Evolutionary conservation across 768 basidiomycete species (phyloP).

Genomic region (Leccinum sublutescens): DNA sequence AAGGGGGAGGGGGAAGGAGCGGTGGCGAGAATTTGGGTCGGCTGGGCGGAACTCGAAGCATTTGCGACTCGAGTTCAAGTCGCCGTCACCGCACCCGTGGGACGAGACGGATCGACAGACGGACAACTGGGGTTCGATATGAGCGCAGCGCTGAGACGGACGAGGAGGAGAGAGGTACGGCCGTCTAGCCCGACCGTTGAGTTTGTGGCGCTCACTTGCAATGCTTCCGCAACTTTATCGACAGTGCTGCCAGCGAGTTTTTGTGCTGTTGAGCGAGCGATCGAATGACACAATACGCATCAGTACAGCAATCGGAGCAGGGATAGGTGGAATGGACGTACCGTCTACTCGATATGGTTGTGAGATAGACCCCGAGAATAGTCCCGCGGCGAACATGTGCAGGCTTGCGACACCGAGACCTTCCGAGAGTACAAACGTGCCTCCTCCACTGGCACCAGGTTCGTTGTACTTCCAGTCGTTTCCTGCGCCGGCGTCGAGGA

Average conservation of each 20-base stretch:
- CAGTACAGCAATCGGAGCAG: neutral
- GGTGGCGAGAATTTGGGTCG: conserved; percentile 21
- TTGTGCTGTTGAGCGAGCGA: conserved; percentile 46
- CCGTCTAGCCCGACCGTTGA: conserved; percentile 92
- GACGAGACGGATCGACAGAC: conserved; percentile 53
- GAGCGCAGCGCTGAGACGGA: conserved; percentile 72
- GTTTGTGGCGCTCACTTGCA: conserved; percentile 79
- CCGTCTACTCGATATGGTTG: conserved; percentile 81
- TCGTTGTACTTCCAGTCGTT: conserved; percentile 78
- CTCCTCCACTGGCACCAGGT: conserved; percentile 43
- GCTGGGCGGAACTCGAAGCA: conserved; percentile 37
- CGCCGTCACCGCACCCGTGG: conserved; percentile 65
- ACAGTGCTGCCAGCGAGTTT: conserved; percentile 66
- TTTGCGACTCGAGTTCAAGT: conserved; percentile 49
- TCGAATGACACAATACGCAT: conserved; percentile 6
- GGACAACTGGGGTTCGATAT: conserved; percentile 47
- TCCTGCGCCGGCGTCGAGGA: conserved; percentile 94
- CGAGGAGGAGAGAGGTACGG: conserved; percentile 65
- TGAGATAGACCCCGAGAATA: conserved; percentile 63
- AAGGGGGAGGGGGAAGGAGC: conserved; percentile 20
- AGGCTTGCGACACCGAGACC: conserved; percentile 89
- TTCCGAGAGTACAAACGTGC: conserved; percentile 63
- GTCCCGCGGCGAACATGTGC: conserved; percentile 82
- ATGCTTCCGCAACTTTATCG: conserved; percentile 56
- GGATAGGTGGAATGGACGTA: conserved; percentile 30